Percentiles rank a stretch among this genome's conserved stretches.
phyloP scores from a whole-genome alignment of 352 stramenopile genomes.

The Globisporangium parvum region DNA sequence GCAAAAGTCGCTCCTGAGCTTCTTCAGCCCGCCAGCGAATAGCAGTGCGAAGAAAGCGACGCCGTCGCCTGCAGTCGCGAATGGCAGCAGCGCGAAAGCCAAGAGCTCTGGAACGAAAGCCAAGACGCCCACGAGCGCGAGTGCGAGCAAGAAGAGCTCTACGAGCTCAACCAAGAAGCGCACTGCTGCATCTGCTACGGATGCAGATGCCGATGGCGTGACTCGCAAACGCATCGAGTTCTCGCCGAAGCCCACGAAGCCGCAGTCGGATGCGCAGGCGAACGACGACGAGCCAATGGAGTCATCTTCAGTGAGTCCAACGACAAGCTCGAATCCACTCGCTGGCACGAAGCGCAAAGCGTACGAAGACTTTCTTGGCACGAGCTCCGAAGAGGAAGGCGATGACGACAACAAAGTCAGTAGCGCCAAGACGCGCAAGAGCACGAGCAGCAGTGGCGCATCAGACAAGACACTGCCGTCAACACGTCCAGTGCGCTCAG shows the following conservation, averaged over 20 bases:
- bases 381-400: conserved; percentile 58
- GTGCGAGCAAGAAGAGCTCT: neutral
- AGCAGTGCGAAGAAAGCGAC: conserved; percentile 29
- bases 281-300: conserved; percentile 1
- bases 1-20: conserved; percentile 79
- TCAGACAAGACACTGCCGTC: no score
- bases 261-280: neutral
- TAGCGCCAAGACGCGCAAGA: conserved; percentile 28
- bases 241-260: conserved; percentile 36
- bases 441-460: neutral
- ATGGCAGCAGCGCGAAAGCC: conserved; percentile 10
- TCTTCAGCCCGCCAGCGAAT: conserved; percentile 69
- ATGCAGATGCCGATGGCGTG: neutral
- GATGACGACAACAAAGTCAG: conserved; percentile 14
- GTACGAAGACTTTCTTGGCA: conserved; percentile 69
- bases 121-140: neutral
- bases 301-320: neutral
- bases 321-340: neutral
- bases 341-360: conserved; percentile 38
- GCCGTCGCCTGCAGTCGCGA: conserved; percentile 4
- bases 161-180: conserved; percentile 4
- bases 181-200: neutral
- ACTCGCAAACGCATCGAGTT: conserved; percentile 71
- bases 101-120: conserved; percentile 9
- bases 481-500: conserved; percentile 6